Percentiles rank a stretch among this genome's conserved stretches.
Conservation (phyloP, 2,329 filamentous ascomycete genomes). For the Pseudofabraea citricarpa region DNA sequence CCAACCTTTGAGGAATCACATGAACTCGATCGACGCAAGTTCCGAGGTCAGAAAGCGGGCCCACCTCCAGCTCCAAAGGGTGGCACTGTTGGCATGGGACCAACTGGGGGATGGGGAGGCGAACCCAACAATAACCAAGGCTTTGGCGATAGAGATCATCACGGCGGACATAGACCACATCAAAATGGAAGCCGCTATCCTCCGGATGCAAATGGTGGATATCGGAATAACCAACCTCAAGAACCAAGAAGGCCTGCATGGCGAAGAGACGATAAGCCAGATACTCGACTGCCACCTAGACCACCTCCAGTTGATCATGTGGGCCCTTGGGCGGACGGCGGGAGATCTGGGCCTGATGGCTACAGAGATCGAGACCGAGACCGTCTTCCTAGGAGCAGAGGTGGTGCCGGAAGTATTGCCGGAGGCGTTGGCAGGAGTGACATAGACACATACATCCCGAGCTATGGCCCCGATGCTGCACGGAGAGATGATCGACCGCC, state of each 20-base stretch:
- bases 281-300: conserved; percentile 25
- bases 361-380: conserved; percentile 10
- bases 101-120: conserved; percentile 29
- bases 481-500: conserved; percentile 35
- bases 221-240: conserved; percentile 22
- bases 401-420: conserved; percentile 11
- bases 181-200: conserved; percentile 23
- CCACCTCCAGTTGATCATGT: conserved; percentile 22
- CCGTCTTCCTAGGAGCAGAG: conserved; percentile 7
- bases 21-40: conserved; percentile 90
- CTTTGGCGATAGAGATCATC: conserved; percentile 18
- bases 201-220: conserved; percentile 11
- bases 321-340: conserved; percentile 18
- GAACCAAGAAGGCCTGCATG: conserved; percentile 29
- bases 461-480: conserved; percentile 34
- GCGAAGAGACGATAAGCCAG: conserved; percentile 22
- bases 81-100: conserved; percentile 75
- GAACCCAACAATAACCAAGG: conserved; percentile 19
- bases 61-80: conserved; percentile 88
- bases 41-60: conserved; percentile 77
- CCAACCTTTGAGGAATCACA: conserved; percentile 92
- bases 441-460: conserved; percentile 46
- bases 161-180: conserved; percentile 20
- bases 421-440: conserved; percentile 16
- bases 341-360: conserved; percentile 23